Evolutionary conservation across 345 rosid genomes (phyloP), one percentile per base, ranked within the genome.

Genomic region (Gossypium thurberi): DNA sequence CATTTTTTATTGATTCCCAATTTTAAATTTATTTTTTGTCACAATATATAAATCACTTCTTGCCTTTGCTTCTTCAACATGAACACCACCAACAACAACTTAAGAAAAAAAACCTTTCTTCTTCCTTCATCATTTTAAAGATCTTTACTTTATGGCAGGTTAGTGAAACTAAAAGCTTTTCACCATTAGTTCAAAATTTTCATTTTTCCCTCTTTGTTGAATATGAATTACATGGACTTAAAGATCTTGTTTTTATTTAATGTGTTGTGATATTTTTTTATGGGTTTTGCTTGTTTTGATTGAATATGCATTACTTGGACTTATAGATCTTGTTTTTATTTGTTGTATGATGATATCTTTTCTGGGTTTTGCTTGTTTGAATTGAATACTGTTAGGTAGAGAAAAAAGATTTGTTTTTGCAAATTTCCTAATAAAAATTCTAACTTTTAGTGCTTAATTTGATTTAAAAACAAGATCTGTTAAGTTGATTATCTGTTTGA

Each of bases 101-200:
- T 18, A 0, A 23, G 23, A 1, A 25, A 8, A 21, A 15, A 51
- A 23, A 5, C 6, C 17, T 44, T 2, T 56, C 28, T 11, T 11
- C 14, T 57, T 57, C 25, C 71, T 62, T 9, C 3, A 26, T 14
- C 18, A 15, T 23, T 25, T 50, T n/a, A 57, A 48, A 51, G 57
- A 58, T 71, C 65, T 58, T 15, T 60, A 20, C 21, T 58, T 37
- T 46, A 4, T 78, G 17, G 17, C 70, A 53, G 80, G 83, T 80
- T 8, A 69, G 73, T 67, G 10, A 57, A 58, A 23, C 1, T 23
- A 17, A 58, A 11, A 2, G 44, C n/a, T 15, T 33, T 44, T 44
- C 28, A 6, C 40, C 28, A 3, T 70, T 62, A 8, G 3, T 62
- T 17, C 50, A 21, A 21, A 65, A 11, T 62, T 62, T 73, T 15